Percentiles rank a stretch among this genome's conserved stretches.
Evolutionary conservation across 495 filamentous ascomycete genomes (phyloP).

Genomic region (Hyaloscypha bicolor): DNA sequence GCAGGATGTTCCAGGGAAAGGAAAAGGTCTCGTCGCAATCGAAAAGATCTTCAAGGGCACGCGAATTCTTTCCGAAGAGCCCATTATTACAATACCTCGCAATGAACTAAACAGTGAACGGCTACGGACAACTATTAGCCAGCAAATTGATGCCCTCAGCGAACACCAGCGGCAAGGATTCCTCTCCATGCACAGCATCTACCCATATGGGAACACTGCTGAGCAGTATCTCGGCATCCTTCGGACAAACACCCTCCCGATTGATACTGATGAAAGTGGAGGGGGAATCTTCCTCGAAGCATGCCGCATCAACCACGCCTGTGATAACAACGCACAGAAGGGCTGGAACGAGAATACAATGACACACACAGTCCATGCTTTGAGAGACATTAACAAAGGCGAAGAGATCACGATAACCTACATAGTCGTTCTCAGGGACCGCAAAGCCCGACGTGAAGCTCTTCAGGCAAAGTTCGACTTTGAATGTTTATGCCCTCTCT

Average conservation of each 20-base stretch:
- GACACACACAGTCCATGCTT: constrained; percentile 39
- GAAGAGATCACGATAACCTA: constrained; percentile 44
- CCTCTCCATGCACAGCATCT: constrained; percentile 35
- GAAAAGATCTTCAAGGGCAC: constrained; percentile 37
- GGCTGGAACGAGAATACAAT: constrained; percentile 39
- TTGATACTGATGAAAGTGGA: constrained; percentile 21
- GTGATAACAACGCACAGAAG: constrained; percentile 39
- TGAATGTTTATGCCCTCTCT: constrained; percentile 38
- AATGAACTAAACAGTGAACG: constrained; percentile 2
- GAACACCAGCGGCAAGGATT: constrained; percentile 27
- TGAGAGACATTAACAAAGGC: constrained; percentile 36
- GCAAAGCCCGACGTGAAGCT: constrained; percentile 22
- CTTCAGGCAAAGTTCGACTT: constrained; percentile 39
- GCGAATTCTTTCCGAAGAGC: constrained; percentile 36
- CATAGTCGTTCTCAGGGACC: constrained; percentile 25
- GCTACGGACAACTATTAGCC: constrained; percentile 14
- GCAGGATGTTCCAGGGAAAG: constrained; percentile 25
- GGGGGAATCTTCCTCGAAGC: constrained; percentile 37
- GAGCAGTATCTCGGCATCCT: constrained; percentile 12
- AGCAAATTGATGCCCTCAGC: constrained; percentile 31
- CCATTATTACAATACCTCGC: not conserved
- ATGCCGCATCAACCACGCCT: constrained; percentile 44
- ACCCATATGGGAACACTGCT: constrained; percentile 1
- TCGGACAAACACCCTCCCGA: constrained; percentile 37
- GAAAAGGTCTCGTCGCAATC: constrained; percentile 24